Evolutionary conservation across 192 early-diverging fungal genomes (phyloP).

Genomic region (Dispira simplex): DNA sequence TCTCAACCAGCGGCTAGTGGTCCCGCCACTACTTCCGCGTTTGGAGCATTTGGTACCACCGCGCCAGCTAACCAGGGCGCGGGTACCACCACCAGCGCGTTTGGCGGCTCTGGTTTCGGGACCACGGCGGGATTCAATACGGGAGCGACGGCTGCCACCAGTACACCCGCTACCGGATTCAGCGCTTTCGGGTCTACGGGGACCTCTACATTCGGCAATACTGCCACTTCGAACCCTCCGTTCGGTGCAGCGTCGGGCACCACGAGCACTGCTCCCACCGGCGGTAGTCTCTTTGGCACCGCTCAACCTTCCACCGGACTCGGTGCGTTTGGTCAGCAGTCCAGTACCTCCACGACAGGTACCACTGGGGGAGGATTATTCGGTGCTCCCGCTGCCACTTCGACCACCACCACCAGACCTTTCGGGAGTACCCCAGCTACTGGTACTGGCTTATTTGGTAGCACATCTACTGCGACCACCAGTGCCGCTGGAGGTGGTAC

Average conservation of each 20-base stretch:
- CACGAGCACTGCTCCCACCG: conserved; percentile 10
- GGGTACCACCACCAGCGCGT: conserved; percentile 15
- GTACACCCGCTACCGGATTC: conserved; percentile 12
- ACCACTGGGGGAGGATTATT: neutral
- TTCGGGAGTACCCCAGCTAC: too few relatives aligned
- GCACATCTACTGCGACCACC: conserved; percentile 6
- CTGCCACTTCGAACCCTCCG: neutral
- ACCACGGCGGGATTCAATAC: conserved; percentile 12
- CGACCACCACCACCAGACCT: conserved; percentile 10
- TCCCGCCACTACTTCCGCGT: conserved; percentile 9
- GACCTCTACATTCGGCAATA: neutral
- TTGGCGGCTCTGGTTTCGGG: conserved; percentile 31
- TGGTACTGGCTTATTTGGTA: conserved; percentile 15
- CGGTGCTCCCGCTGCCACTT: conserved; percentile 15
- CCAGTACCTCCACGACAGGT: too few relatives aligned
- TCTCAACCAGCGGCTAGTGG: neutral
- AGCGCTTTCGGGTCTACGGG: conserved; percentile 11
- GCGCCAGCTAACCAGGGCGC: conserved; percentile 15
- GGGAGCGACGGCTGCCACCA: too few relatives aligned
- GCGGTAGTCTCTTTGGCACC: conserved; percentile 15
- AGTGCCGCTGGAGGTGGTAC: conserved; percentile 12
- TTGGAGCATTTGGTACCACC: conserved; percentile 31
- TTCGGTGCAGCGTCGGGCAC: conserved; percentile 3
- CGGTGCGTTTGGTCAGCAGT: too few relatives aligned
- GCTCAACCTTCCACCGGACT: conserved; percentile 3